Evolutionary conservation across 371 early-diverging fungal genomes (phyloP), one percentile per base, ranked within the genome.

Genomic region (Lichtheimia corymbifera): DNA sequence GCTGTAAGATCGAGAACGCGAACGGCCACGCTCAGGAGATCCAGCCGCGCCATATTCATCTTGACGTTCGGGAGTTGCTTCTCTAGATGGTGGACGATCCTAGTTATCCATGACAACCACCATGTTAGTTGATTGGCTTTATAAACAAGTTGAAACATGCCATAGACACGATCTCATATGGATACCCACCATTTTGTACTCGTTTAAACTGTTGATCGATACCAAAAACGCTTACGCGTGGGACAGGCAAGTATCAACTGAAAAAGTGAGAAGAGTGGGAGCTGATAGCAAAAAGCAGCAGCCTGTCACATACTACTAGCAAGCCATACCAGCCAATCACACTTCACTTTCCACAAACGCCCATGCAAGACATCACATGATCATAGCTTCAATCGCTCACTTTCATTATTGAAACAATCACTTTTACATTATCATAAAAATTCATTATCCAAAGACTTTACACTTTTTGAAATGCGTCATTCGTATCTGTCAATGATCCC

Each of bases 1-100:
- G 59, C 59, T 58, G 18, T 12, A 5, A 27, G 59, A 58, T n/a
- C 59, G 59, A 50, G 59, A 58, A 35, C 50, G 50, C 6, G 59
- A 58, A 17, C 59, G 59, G 20, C 25, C 25, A 28, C 45, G 55
- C 17, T 28, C 28, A 11, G 40, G 55, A 20, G 55, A 55, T n/a
- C 55, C 40, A 35, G 55, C 20, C 17, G 47, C 18, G 22, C 22
- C 47, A 18, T 22, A 7, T 5, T 47, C 47, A 47, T 18, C 47
- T 47, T n/a, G 18, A 11, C 22, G n/a, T 47, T 47, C 47, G 47
- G 47, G 22, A 47, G 47, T 47, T 47, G n/a, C 47, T n/a, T 47
- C 22, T n/a, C 22, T 22, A 47, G 47, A 18, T 18, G 47, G 47
- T 47, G n/a, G n/a, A n/a, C 47, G 22, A n/a, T 47, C 47, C 47